Evolutionary conservation across 2,329 filamentous ascomycete species (phyloP), one percentile per base, ranked within the genome.

Genomic region (Diplodia intermedia): DNA sequence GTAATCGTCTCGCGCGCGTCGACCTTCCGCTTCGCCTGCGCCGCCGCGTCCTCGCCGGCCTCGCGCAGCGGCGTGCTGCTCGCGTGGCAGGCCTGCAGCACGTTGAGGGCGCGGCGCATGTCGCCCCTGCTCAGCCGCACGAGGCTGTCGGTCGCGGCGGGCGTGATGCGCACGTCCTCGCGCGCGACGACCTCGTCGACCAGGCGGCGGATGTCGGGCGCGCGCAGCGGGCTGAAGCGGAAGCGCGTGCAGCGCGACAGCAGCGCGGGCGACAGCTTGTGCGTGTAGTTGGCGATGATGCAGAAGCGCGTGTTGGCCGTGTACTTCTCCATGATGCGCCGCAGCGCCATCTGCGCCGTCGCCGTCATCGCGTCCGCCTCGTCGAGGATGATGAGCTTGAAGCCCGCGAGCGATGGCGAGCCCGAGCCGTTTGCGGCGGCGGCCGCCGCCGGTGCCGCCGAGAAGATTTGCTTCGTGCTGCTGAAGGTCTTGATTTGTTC

Each of bases 351-450:
- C 81, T 99, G 95, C 6, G 95, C 95, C 0, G 94, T 96, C 66
- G 92, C 91, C n/a, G 95, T 99, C 95, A 99, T 99, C 66, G 95
- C 95, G 79, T 99, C 95, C n/a, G 95, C 95, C 83, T 99, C 95
- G 79, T 99, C 95, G 4, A 99, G 88, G 67, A 99, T 92, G 77
- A 99, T 98, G 73, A 99, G 88, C 83, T 99, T 99, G 84, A 91
- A 99, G 3, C 87, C 87, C 0, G 91, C 92, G 31, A 94, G 81
- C 5, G 81, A 81, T 6, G 82, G 80, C 14, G 79, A 78, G 14
- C 86, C 81, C 2, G 43, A n/a, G 52, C 23, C 2, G 23, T 79
- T 76, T 6, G 84, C 75, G 40, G 81, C 75, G 40, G 81, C n/a
- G n/a, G n/a, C n/a, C n/a, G n/a, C n/a, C n/a, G n/a, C 81, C 1